Conservation (phyloP, 768 basidiomycete genomes). For the Pisolithus sp. region DNA sequence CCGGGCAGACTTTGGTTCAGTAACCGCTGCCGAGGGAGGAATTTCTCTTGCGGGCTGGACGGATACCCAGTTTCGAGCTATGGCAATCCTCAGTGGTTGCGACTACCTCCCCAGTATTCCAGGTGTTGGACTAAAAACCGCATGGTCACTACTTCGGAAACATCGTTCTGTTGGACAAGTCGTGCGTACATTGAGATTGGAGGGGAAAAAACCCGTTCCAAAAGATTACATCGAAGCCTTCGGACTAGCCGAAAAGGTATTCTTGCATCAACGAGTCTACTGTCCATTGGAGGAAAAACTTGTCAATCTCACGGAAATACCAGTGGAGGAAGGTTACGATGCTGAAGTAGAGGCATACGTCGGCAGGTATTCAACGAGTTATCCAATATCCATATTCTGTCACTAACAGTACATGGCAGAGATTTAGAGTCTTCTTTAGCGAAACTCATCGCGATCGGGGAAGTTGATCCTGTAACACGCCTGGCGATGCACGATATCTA, state of each 20-base stretch:
- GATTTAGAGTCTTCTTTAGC: constrained; percentile 60
- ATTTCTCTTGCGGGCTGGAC: constrained; percentile 87
- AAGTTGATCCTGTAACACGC: constrained; percentile 63
- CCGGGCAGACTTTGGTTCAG: constrained; percentile 59
- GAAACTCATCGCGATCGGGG: constrained; percentile 58
- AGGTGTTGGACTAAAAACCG: constrained; percentile 92
- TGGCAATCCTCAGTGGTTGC: constrained; percentile 91
- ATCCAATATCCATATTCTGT: constrained; percentile 2
- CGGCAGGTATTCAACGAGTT: constrained; percentile 41
- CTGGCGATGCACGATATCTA: constrained; percentile 76
- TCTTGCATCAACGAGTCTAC: constrained; percentile 89
- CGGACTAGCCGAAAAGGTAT: constrained; percentile 81
- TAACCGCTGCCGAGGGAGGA: constrained; percentile 43
- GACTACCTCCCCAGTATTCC: constrained; percentile 89
- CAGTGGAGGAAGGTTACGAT: constrained; percentile 48
- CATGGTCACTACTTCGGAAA: constrained; percentile 73
- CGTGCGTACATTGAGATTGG: constrained; percentile 64
- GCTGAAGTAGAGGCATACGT: constrained; percentile 65
- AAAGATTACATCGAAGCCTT: constrained; percentile 69
- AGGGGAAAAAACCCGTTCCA: constrained; percentile 82
- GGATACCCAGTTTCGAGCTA: constrained; percentile 82
- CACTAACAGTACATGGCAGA: constrained; percentile 32
- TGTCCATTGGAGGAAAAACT: constrained; percentile 61
- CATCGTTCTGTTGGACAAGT: constrained; percentile 84
- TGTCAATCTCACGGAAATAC: constrained; percentile 60